Base-by-base conservation (phyloP, 139 green algal species). In the Chlorokybus atmophyticus region DNA sequence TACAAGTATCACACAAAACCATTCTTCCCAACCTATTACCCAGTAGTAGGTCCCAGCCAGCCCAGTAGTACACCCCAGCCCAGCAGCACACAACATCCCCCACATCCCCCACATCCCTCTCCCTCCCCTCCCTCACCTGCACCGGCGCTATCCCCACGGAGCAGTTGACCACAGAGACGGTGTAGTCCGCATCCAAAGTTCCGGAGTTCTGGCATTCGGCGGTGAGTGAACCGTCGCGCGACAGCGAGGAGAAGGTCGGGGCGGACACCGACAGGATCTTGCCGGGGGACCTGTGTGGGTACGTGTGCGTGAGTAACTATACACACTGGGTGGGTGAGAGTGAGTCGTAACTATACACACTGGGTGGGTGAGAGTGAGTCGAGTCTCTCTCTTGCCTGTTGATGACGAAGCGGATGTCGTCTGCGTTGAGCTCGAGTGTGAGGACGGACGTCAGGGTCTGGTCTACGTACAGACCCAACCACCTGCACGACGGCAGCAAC, bases 141-240 rank as follows among this genome's bases (percentile, higher is more conserved):
- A n/a, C n/a, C n/a, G n/a, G n/a, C n/a, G n/a, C n/a, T n/a, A n/a
- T n/a, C n/a, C n/a, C n/a, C n/a, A n/a, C n/a, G n/a, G n/a, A n/a
- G n/a, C n/a, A n/a, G n/a, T n/a, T n/a, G n/a, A n/a, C n/a, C 4
- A 70, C 57, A 17, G 62, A 60, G 8, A 70, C 5, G 0, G 55
- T 70, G 47, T 61, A 70, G 50, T 65, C 62, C 0, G 62, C 53
- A 41, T 27, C 47, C 1, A 70, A 24, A 32, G 48, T 40, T 8
- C 57, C 57, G 8, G 38, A 55, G 23, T 70, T 70, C 49, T 70
- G 3, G 4, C 58, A 4, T 21, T 2, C 30, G 39, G 54, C 32
- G 8, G 17, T 2, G 23, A 70, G 10, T n/a, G 7, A 4, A 3
- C 58, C 58, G 6, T 54, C 29, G 4, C 58, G 21, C 0, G 58